Base-by-base conservation (phyloP, 1,284 basidiomycete species). In the Ustilago xerochloae region DNA sequence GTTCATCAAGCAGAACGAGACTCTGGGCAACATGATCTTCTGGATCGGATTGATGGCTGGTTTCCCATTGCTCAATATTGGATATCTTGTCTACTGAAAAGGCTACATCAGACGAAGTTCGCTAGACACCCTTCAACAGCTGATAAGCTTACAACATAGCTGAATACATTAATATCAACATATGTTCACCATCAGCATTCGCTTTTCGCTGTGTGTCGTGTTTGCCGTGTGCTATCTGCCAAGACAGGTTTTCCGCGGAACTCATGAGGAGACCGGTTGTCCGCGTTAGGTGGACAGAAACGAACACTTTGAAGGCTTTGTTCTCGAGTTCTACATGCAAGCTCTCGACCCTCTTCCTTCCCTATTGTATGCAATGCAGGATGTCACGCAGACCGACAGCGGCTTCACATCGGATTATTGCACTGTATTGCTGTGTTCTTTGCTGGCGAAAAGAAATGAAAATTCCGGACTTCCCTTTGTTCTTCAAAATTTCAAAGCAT, bases 61-160 rank as follows among this genome's bases (percentile, higher is more conserved):
- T 3, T 94, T 98, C 87, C 96, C 95, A 0, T 84, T 97, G 67
- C 88, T 98, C 49, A 97, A 92, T 83, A 93, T 96, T 22, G 90
- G 90, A 10, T 94, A 82, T 55, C 63, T 85, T n/a, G 68, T 75
- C 3, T 81, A 79, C 38, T 81, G 48, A 54, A 29, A 7, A 4
- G 26, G 22, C 20, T 24, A 24, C 12, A 24, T 9, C 41, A 22
- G 10, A 43, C 22, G 18, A 43, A 43, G n/a, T n/a, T n/a, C n/a
- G n/a, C n/a, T n/a, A n/a, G n/a, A n/a, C n/a, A n/a, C n/a, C n/a
- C n/a, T n/a, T n/a, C n/a, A n/a, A n/a, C n/a, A n/a, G n/a, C n/a
- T n/a, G n/a, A n/a, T n/a, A n/a, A n/a, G n/a, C n/a, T n/a, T n/a
- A n/a, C n/a, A n/a, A n/a, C n/a, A n/a, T n/a, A n/a, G n/a, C n/a